Base-by-base conservation (phyloP, 75 land plant genomes). In the Chamaecyparis obtusa region DNA sequence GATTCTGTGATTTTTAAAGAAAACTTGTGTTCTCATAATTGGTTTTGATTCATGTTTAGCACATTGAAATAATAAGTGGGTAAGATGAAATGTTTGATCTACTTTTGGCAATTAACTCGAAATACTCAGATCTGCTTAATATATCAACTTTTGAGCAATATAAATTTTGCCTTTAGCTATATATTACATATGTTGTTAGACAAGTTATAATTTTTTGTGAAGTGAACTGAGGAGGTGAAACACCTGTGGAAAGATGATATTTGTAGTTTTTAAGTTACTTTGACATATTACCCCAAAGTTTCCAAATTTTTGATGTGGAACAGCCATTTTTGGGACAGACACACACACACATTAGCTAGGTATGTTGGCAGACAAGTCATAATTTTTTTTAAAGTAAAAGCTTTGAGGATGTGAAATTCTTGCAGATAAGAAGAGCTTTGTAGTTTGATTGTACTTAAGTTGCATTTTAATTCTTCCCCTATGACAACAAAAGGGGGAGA, bases 11-110 rank as follows among this genome's bases (percentile, higher is more conserved):
- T 33, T 55, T 84, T n/a, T 85, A 1, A 35, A 4, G 85, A 5
- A 27, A 17, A 43, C 16, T 37, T 43, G 27, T 16, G 16, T 71
- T 10, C 43, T 69, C 30, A 75, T 32, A 27, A 30, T 5, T 75
- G 87, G 36, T 13, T 86, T 79, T 19, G 11, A 72, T 72, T 86
- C 37, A 43, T 75, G 43, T 67, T 71, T 16, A 81, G 83, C n/a
- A 46, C 32, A 44, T 9, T 44, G 9, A 81, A 72, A 44, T 43
- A 21, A 44, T 24, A 46, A 81, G 48, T 81, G 5, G 16, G 54
- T n/a, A 46, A 39, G 83, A 46, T 81, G 11, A 27, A 81, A 81
- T 9, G 30, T 1, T 46, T 46, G 49, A 27, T 3, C 15, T 81
- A n/a, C 5, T 46, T 81, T 10, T 81, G 33, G 51, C 33, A 81